Base-by-base conservation (phyloP, 2,329 filamentous ascomycete genomes). In the Penicillium sp. region DNA sequence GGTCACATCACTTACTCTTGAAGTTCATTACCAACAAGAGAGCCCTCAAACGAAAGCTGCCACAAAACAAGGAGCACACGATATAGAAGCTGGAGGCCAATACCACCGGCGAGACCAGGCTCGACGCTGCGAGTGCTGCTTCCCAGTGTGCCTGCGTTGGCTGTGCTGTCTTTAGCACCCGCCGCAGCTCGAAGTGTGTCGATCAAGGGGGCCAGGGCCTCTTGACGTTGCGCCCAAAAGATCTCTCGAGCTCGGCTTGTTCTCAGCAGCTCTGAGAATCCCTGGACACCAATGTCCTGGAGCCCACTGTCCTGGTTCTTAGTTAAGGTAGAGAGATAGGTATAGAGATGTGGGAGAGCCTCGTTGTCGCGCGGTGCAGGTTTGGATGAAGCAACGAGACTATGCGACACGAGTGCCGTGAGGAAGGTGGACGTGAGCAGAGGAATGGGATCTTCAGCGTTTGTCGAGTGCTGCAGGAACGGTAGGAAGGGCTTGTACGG, bases 261-360 rank as follows among this genome's bases (percentile, higher is more conserved):
- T 58, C 91, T 87, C 31, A 99, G 81, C 31, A 99, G 80, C 19
- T 89, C 82, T 35, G 94, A 97, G 75, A 93, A 95, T 70, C 93
- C 86, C 69, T 94, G 90, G 12, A 97, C 91, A 26, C 91, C 93
- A 69, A 97, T 96, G 70, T 99, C 94, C 75, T 99, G 94, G 54
- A 96, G 82, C 37, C 91, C 91, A 53, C 90, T 88, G 75, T 99
- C 94, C 55, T 89, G 84, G 70, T 87, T 91, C 79, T 91, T 91
- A 56, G 89, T 87, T 53, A 97, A 81, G 50, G 86, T 86, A 8
- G 91, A 89, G 30, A 97, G 84, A 75, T 97, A 97, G 68, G 84
- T 87, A 75, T 94, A 90, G 47, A 97, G 82, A 67, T 90, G 82
- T 17, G 91, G 89, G 42, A 97, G 83, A 19, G 91, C 90, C 63